phyloP scores from a whole-genome alignment of 1,284 basidiomycete genomes.

The Amylostereum chailletii region DNA sequence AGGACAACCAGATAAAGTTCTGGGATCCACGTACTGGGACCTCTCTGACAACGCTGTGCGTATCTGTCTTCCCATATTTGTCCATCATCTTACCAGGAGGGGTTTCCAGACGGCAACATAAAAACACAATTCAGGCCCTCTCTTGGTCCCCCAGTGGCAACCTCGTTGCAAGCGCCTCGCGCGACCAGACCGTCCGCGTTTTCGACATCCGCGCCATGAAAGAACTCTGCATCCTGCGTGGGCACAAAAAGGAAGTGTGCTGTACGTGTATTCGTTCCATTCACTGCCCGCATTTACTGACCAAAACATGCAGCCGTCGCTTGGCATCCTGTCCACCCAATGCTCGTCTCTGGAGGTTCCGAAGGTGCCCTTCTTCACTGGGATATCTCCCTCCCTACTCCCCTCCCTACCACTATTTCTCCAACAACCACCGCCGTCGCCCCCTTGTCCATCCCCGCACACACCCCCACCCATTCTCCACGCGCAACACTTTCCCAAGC shows the following conservation, averaged over 20 bases:
- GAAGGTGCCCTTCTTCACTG: constrained; percentile 92
- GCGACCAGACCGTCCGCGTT: constrained; percentile 92
- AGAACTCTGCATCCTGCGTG: constrained; percentile 84
- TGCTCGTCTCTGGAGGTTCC: constrained; percentile 90
- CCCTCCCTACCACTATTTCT: constrained; percentile 13
- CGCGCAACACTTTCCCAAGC: constrained; percentile 83
- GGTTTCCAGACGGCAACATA: constrained; percentile 77
- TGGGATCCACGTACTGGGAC: constrained; percentile 95
- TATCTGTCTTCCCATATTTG: neutral
- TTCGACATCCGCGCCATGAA: constrained; percentile 98
- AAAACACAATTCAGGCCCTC: constrained; percentile 92
- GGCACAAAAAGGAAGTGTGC: constrained; percentile 97
- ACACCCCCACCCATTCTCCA: constrained; percentile 34
- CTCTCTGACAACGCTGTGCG: constrained; percentile 75
- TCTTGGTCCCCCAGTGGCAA: constrained; percentile 93
- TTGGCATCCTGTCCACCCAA: constrained; percentile 92
- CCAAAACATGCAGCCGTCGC: constrained; percentile 55
- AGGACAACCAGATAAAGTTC: constrained; percentile 98
- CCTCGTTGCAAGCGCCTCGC: constrained; percentile 86
- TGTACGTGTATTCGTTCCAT: constrained; percentile 47
- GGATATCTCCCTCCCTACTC: constrained; percentile 52
- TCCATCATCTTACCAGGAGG: neutral
- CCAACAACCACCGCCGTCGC: constrained; percentile 24
- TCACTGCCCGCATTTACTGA: neutral
- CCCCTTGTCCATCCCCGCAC: constrained; percentile 16